Percentiles rank a stretch among this genome's conserved stretches.
These are phyloP conservation scores for Auricularia heimuer DNA, from an alignment of 768 basidiomycete genomes.

Conservation along the genomic window DNA sequence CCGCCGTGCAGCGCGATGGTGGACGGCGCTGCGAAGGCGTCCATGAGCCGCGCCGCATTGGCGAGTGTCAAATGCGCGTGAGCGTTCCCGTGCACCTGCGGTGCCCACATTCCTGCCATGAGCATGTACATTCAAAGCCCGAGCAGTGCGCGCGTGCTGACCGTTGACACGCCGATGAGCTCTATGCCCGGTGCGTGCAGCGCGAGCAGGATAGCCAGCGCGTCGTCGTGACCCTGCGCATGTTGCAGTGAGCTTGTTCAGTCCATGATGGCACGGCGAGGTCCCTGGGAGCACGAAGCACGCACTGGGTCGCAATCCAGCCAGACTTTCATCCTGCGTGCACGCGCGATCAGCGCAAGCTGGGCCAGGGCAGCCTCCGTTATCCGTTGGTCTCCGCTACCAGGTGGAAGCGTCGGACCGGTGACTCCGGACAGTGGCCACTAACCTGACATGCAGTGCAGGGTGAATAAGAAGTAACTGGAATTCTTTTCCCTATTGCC, in stretches of 20 bases:
- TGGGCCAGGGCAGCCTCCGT: too few relatives aligned
- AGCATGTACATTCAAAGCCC: background rate
- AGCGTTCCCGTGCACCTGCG: conserved; percentile 76
- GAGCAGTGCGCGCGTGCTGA: conserved; percentile 21
- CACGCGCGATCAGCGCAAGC: too few relatives aligned
- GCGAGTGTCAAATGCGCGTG: conserved; percentile 45
- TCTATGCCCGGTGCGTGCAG: conserved; percentile 52
- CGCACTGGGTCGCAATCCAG: conserved; percentile 58
- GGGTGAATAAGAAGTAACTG: too few relatives aligned
- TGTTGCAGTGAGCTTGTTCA: background rate
- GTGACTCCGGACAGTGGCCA: too few relatives aligned
- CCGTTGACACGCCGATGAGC: conserved; percentile 78
- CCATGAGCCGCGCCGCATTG: conserved; percentile 70
- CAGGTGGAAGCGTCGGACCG: too few relatives aligned
- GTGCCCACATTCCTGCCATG: background rate
- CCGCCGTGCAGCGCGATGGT: conserved; percentile 59
- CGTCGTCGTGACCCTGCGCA: conserved; percentile 79
- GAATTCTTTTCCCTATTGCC: too few relatives aligned
- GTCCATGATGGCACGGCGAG: too few relatives aligned
- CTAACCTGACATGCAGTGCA: too few relatives aligned
- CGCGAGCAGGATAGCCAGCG: conserved; percentile 71
- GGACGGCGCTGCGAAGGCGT: conserved; percentile 58
- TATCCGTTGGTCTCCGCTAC: too few relatives aligned
- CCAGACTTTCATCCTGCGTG: conserved; percentile 31
- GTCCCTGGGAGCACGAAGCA: background rate